These are phyloP conservation scores for Pleodorina starrii DNA, from an alignment of 139 green algal species.

Conservation along the genomic window DNA sequence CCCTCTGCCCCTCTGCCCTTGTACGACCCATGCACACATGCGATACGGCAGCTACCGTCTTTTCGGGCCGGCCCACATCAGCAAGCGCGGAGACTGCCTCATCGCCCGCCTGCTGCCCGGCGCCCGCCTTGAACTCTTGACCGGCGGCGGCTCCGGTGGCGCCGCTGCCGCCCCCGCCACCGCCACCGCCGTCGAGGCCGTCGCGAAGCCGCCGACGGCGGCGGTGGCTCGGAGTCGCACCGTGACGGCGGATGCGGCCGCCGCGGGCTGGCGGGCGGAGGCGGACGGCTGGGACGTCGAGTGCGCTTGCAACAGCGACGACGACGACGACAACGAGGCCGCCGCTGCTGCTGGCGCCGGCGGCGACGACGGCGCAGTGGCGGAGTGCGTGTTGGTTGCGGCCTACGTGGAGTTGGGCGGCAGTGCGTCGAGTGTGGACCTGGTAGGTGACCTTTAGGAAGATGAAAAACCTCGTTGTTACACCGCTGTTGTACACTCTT, in stretches of 20 bases:
- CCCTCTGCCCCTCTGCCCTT: too few relatives aligned
- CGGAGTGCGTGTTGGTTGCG: conserved; percentile 40
- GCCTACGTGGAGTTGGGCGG: conserved; percentile 39
- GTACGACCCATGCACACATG: too few relatives aligned
- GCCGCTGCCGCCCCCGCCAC: background rate
- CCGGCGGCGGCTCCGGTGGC: background rate
- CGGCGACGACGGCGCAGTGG: background rate
- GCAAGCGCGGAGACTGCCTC: conserved; percentile 15
- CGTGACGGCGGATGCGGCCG: background rate
- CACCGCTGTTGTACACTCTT: too few relatives aligned
- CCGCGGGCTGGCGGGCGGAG: background rate
- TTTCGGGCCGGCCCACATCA: conserved; percentile 10
- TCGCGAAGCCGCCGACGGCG: background rate
- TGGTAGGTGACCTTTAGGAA: background rate
- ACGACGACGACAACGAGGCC: background rate
- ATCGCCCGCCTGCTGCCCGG: conserved; percentile 11
- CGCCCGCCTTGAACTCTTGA: conserved; percentile 5
- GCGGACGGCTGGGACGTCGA: background rate
- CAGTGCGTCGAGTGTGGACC: conserved; percentile 19
- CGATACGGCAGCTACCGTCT: conserved; percentile 45
- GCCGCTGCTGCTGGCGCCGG: background rate
- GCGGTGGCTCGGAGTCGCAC: background rate
- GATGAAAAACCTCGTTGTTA: too few relatives aligned
- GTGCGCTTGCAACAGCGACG: background rate
- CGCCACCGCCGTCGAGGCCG: background rate